Conservation (phyloP, 352 stramenopile species). For the Globisporangium canariense region DNA sequence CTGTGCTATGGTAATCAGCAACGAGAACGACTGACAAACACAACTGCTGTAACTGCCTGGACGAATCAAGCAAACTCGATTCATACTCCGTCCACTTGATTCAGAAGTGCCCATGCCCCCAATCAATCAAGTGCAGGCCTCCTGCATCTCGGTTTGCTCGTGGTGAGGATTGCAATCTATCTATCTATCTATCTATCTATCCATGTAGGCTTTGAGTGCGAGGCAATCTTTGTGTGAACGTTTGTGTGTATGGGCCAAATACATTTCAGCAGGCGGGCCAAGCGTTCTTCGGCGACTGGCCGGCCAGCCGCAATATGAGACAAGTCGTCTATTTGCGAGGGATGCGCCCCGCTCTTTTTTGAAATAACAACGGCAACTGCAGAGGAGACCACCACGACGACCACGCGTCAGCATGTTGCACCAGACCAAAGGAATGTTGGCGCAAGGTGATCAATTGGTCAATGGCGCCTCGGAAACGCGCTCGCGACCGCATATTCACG, state of each 20-base stretch:
- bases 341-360: neutral
- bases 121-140: too few relatives aligned
- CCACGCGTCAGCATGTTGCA: neutral
- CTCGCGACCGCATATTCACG: neutral
- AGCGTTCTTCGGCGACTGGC: neutral
- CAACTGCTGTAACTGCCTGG: too few relatives aligned
- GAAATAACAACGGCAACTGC: conserved; percentile 11
- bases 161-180: too few relatives aligned
- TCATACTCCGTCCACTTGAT: too few relatives aligned
- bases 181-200: too few relatives aligned
- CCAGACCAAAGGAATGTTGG: conserved; percentile 4
- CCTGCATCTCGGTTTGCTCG: too few relatives aligned
- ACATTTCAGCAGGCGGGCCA: neutral
- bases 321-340: neutral
- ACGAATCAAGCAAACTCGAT: too few relatives aligned
- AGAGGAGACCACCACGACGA: neutral
- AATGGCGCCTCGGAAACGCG: conserved; percentile 17
- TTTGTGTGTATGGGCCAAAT: neutral
- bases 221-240: too few relatives aligned
- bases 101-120: too few relatives aligned
- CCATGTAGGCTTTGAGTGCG: too few relatives aligned
- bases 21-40: too few relatives aligned
- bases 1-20: too few relatives aligned
- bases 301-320: neutral
- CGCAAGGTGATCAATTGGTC: conserved; percentile 9